A percentile compares a stretch with the other conserved stretches of the same genome.
These are phyloP conservation scores for Esteya vermicola DNA, from an alignment of 2,329 filamentous ascomycete genomes.

Conservation along the genomic window DNA sequence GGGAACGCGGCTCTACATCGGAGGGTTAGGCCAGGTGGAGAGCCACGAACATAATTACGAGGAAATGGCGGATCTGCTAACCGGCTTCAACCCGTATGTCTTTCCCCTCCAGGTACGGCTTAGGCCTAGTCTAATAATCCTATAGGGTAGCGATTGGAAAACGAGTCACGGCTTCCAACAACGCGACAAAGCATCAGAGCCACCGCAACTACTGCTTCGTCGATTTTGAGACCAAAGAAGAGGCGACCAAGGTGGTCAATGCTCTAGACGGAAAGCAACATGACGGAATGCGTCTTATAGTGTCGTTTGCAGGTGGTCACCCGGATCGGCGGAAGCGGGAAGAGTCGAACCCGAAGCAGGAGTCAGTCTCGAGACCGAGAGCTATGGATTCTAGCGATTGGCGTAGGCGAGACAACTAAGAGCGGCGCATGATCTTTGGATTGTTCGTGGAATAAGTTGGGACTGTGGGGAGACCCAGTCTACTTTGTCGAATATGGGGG, in stretches of 20 bases:
- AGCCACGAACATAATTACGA: conserved; percentile 30
- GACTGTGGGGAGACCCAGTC: too few relatives aligned
- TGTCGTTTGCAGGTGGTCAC: conserved; percentile 2
- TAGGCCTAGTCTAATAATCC: not conserved
- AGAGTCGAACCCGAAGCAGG: not conserved
- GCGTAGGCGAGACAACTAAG: too few relatives aligned
- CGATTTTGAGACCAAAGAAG: conserved; percentile 40
- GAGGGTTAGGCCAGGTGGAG: conserved; percentile 32
- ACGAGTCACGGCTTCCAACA: conserved; percentile 43
- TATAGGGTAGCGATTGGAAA: conserved; percentile 26
- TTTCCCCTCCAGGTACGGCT: not conserved
- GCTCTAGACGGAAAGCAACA: conserved; percentile 21
- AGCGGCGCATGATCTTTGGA: too few relatives aligned
- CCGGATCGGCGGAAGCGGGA: not conserved
- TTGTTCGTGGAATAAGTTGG: too few relatives aligned
- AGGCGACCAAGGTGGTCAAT: conserved; percentile 32
- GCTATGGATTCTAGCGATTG: too few relatives aligned
- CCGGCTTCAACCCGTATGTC: conserved; percentile 27
- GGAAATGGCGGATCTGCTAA: conserved; percentile 32
- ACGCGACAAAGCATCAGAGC: conserved; percentile 33
- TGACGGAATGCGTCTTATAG: conserved; percentile 1
- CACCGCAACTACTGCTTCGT: conserved; percentile 53
- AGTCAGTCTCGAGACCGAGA: too few relatives aligned
- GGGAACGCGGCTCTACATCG: conserved; percentile 32
- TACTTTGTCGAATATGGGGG: too few relatives aligned